Conservation (phyloP, 768 basidiomycete genomes). For the Pleurotus giganteus region DNA sequence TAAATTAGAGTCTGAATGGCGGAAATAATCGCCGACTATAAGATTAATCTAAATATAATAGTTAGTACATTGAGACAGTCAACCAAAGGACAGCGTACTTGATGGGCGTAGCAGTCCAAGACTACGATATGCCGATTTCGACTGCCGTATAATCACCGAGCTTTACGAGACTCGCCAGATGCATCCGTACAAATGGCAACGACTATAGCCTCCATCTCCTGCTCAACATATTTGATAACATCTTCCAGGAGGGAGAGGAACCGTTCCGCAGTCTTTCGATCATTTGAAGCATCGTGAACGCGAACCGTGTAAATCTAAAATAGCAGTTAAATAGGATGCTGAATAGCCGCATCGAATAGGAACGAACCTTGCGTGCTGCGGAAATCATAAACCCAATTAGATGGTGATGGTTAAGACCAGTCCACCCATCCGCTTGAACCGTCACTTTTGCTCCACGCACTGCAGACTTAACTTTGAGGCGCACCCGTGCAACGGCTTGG, state of each 20-base stretch:
- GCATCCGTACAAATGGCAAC: slow-evolving; percentile 30
- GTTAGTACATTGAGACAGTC: background rate
- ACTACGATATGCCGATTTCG: slow-evolving; percentile 24
- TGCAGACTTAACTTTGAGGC: background rate
- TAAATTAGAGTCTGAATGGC: background rate
- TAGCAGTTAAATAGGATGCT: slow-evolving; percentile 3
- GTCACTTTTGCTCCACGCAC: slow-evolving; percentile 19
- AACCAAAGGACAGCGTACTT: slow-evolving; percentile 22
- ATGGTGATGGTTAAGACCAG: slow-evolving; percentile 28
- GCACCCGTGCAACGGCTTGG: background rate
- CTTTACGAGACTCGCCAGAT: slow-evolving; percentile 31
- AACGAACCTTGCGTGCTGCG: slow-evolving; percentile 16
- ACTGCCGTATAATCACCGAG: slow-evolving; percentile 14
- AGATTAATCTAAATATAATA: background rate
- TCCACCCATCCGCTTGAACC: slow-evolving; percentile 36
- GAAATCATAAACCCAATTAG: slow-evolving; percentile 32
- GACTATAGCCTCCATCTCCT: slow-evolving; percentile 21
- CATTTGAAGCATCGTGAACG: slow-evolving; percentile 28
- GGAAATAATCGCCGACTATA: slow-evolving; percentile 1
- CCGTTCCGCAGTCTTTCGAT: slow-evolving; percentile 29
- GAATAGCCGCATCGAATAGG: background rate
- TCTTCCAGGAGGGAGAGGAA: slow-evolving; percentile 20
- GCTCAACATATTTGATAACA: slow-evolving; percentile 17
- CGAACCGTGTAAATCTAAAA: slow-evolving; percentile 23
- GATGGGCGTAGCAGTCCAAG: slow-evolving; percentile 35